These are phyloP conservation scores for Epithele typhae DNA, from an alignment of 768 basidiomycete genomes.

Conservation along the genomic window DNA sequence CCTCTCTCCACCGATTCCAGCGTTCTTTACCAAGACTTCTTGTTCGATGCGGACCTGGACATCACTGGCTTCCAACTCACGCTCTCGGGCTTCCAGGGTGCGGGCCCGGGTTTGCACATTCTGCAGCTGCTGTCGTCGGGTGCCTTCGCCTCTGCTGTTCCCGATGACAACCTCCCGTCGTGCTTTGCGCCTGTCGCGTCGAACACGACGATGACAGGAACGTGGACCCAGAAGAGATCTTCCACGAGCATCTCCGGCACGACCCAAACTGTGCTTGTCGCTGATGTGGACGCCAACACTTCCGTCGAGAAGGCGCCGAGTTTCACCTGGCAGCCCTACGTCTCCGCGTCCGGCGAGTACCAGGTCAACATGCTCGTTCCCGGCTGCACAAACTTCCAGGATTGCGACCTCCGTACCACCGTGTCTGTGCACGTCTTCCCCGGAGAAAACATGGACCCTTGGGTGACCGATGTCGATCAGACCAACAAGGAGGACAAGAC, in stretches of 20 bases:
- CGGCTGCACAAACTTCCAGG: constrained; percentile 76
- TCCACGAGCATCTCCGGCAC: constrained; percentile 80
- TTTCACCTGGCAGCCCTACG: constrained; percentile 88
- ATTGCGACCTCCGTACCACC: constrained; percentile 75
- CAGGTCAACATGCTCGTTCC: constrained; percentile 82
- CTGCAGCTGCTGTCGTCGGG: constrained; percentile 92
- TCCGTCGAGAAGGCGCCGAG: constrained; percentile 59
- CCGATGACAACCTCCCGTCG: constrained; percentile 53
- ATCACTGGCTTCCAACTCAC: constrained; percentile 90
- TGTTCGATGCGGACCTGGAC: constrained; percentile 57
- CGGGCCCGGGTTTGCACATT: constrained; percentile 79
- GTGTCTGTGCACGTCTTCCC: constrained; percentile 84
- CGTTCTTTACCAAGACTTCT: constrained; percentile 89
- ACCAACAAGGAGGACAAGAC: constrained; percentile 59
- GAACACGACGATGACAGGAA: constrained; percentile 59
- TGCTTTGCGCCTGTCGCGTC: constrained; percentile 80
- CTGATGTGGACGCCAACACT: constrained; percentile 63
- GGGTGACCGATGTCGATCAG: constrained; percentile 70
- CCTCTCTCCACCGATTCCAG: constrained; percentile 75
- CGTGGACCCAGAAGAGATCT: constrained; percentile 62
- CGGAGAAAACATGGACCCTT: constrained; percentile 59
- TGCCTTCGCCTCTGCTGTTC: constrained; percentile 77
- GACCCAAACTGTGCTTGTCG: constrained; percentile 65
- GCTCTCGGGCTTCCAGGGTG: constrained; percentile 70
- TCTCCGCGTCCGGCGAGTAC: constrained; percentile 87